Percentiles rank a stretch among this genome's conserved stretches.
Conservation (phyloP, 148 eudicot species). For the Rhododendron simsii region DNA sequence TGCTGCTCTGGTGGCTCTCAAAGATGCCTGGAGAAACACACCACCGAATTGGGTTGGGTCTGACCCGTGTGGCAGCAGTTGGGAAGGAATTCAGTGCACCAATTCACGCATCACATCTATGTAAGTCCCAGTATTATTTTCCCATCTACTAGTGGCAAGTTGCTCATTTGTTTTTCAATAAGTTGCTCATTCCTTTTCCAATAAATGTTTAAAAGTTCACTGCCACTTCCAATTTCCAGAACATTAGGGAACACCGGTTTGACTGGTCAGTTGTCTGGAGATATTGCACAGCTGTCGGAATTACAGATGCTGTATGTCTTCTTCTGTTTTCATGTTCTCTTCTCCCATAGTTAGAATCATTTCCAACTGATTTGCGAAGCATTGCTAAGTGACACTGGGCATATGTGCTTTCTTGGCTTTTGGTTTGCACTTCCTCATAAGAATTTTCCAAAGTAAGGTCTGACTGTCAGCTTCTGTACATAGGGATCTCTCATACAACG, state of each 20-base stretch:
- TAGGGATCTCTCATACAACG: conserved; percentile 89
- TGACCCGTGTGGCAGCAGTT: conserved; percentile 57
- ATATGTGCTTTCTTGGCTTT: background rate
- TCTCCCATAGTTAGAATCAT: background rate
- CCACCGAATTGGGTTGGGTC: conserved; percentile 59
- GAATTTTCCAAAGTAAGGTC: background rate
- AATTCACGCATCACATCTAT: conserved; percentile 50
- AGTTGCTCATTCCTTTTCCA: background rate
- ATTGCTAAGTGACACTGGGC: background rate
- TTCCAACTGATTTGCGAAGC: background rate
- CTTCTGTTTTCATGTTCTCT: background rate
- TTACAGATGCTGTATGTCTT: conserved; percentile 55
- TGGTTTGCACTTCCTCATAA: background rate
- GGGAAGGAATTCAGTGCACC: conserved; percentile 68
- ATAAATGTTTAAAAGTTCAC: background rate
- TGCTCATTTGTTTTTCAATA: background rate
- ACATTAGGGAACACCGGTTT: conserved; percentile 48
- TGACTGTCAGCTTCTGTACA: conserved; percentile 3
- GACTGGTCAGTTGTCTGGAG: conserved; percentile 60
- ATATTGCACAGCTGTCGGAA: conserved; percentile 47
- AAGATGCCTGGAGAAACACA: conserved; percentile 35
- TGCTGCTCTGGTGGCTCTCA: conserved; percentile 35
- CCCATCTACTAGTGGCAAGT: background rate
- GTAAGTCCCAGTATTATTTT: conserved; percentile 24
- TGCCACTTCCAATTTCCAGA: conserved; percentile 30